phyloP scores from a whole-genome alignment of 768 basidiomycete species.

The Suillus occidentalis region DNA sequence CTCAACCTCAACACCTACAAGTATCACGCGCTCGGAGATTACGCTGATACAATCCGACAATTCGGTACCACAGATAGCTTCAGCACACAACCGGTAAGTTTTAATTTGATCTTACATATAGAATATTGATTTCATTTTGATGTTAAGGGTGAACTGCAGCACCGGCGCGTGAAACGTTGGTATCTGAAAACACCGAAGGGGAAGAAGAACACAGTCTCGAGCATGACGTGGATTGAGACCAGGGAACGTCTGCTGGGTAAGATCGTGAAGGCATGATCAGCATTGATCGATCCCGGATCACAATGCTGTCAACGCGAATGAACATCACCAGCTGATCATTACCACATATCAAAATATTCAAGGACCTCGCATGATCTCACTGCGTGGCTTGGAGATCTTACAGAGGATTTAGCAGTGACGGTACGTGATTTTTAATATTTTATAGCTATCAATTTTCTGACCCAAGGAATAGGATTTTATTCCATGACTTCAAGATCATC shows the following conservation, averaged over 20 bases:
- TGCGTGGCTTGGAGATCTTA: conserved; percentile 1
- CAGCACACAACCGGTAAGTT: conserved; percentile 30
- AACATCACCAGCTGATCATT: conserved; percentile 25
- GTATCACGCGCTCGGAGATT: background rate
- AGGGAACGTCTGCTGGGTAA: conserved; percentile 19
- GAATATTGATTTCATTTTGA: background rate
- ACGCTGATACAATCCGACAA: background rate
- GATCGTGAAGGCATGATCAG: conserved; percentile 6
- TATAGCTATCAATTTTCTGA: background rate
- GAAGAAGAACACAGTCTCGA: conserved; percentile 18
- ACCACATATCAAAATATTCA: conserved; percentile 22
- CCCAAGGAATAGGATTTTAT: conserved; percentile 38
- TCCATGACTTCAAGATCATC: conserved; percentile 13
- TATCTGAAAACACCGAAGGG: conserved; percentile 38
- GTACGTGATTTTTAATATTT: background rate
- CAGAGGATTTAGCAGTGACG: conserved; percentile 28
- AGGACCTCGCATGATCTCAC: conserved; percentile 13
- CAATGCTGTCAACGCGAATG: conserved; percentile 15
- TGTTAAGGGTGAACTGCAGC: background rate
- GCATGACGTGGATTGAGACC: conserved; percentile 25
- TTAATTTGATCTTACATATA: background rate
- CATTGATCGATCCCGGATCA: background rate
- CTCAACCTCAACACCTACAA: background rate
- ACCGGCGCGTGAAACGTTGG: conserved; percentile 34
- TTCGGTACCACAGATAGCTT: conserved; percentile 33